Base-by-base conservation (phyloP, 2,329 filamentous ascomycete species). In the Microcyclospora tardicrescens region DNA sequence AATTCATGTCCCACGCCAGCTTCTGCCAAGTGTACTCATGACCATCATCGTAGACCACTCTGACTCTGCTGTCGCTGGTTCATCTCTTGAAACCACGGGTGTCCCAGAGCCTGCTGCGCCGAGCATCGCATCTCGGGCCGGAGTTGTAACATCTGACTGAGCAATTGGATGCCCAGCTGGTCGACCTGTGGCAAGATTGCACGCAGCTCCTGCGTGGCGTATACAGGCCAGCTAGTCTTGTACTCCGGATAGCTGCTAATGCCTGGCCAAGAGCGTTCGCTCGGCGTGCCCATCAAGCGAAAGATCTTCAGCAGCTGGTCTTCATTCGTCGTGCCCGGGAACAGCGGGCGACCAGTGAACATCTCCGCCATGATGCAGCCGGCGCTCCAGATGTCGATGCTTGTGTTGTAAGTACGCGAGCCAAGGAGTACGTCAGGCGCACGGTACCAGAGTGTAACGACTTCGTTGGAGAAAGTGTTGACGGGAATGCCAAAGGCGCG, bases 321-420 rank as follows among this genome's bases (percentile, higher is more conserved):
- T 62, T 98, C 91, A 60, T 98, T 98, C 29, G 91, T 95, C 2
- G 91, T 98, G 42, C 91, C 91, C 0, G 91, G 91, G 66, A 98
- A 98, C 6, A 98, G 73, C 0, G 91, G 91, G 13, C 91, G 76
- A 3, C 91, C 91, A 0, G 89, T 95, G 62, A 93, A 96, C 86
- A 98, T 95, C 65, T 98, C 91, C 9, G 91, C 91, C 91, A 98
- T 96, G 69, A 98, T 98, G 62, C 91, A 98, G 40, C 91, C 91
- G 6, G 91, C 91, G 6, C 85, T 94, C 91, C 91, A 98, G 59
- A 98, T 96, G 57, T 98, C 91, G 61, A 98, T 96, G 64, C 85
- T 93, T n/a, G 91, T 98, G 65, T 94, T 98, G 68, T 98, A 98
- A 15, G 91, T 96, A 48, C 91, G 72, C 54, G 83, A 91, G 37